A percentile compares a stretch with the other conserved stretches of the same genome.
Conservation (phyloP, 495 filamentous ascomycete species). For the Thermothielavioides terrestris region DNA sequence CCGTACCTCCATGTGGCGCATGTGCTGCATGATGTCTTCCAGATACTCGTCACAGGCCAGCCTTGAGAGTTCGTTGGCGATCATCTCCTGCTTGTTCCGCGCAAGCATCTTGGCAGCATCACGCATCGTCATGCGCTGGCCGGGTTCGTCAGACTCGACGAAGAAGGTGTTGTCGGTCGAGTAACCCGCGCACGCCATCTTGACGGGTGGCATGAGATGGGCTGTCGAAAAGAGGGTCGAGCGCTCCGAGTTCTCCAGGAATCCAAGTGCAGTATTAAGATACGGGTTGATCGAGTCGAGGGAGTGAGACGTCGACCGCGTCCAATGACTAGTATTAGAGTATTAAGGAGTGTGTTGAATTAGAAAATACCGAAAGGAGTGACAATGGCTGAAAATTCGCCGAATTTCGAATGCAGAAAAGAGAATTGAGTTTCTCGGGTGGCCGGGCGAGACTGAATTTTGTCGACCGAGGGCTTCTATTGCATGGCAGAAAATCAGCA, state of each 20-base stretch:
- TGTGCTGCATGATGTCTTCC: conserved; percentile 84
- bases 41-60: conserved; percentile 79
- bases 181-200: conserved; percentile 61
- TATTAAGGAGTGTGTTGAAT: conserved; percentile 49
- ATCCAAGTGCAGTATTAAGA: conserved; percentile 24
- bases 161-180: conserved; percentile 62
- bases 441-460: conserved; percentile 32
- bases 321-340: conserved; percentile 39
- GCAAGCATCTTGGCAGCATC: conserved; percentile 67
- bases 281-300: conserved; percentile 32
- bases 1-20: conserved; percentile 92
- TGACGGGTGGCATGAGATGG: conserved; percentile 26
- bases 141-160: conserved; percentile 66
- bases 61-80: conserved; percentile 80
- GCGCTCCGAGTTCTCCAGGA: conserved; percentile 45
- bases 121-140: conserved; percentile 47
- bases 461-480: conserved; percentile 24
- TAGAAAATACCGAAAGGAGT: conserved; percentile 39
- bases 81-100: conserved; percentile 67
- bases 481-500: conserved; percentile 15
- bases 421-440: conserved; percentile 27
- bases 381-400: conserved; percentile 37
- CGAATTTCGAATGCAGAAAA: conserved; percentile 19
- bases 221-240: conserved; percentile 14
- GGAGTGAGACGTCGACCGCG: conserved; percentile 37